Conservation (phyloP, 106 monocot species). For the Dactylorhiza incarnata region DNA sequence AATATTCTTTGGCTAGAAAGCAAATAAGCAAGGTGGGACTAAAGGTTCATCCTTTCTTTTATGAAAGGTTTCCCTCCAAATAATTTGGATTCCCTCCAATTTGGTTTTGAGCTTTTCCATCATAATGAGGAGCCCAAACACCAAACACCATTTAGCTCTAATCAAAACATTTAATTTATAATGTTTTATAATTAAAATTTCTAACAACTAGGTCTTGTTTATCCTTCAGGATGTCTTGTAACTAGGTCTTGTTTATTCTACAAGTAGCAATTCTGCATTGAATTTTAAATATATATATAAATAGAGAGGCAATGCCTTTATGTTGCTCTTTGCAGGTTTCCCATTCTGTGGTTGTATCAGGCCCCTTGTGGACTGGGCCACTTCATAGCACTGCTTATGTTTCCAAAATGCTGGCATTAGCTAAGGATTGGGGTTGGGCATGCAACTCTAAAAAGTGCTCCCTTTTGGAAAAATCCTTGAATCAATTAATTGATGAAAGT, state of each 20-base stretch:
- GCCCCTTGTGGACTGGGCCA: constrained; percentile 93
- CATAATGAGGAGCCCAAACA: no score
- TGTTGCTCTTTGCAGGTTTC: constrained; percentile 26
- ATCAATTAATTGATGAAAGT: constrained; percentile 74
- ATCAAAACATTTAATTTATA: no score
- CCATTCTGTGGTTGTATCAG: constrained; percentile 56
- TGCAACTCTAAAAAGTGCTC: constrained; percentile 22
- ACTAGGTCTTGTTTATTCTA: neutral
- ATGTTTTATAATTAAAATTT: no score
- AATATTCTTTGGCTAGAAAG: no score
- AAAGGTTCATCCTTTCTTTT: no score
- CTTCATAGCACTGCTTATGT: constrained; percentile 64
- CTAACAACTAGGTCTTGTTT: no score
- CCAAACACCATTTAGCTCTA: no score
- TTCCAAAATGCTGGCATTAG: constrained; percentile 71
- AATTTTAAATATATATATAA: neutral
- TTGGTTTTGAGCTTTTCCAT: no score
- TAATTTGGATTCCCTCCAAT: no score
- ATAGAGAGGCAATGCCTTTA: neutral
- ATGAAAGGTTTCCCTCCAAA: no score
- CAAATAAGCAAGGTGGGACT: no score
- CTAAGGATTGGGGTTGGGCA: constrained; percentile 80
- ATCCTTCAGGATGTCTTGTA: neutral
- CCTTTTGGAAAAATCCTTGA: constrained; percentile 63
- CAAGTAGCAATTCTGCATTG: neutral